phyloP scores from a whole-genome alignment of 495 filamentous ascomycete species.

The Trichocladium uniseriatum region DNA sequence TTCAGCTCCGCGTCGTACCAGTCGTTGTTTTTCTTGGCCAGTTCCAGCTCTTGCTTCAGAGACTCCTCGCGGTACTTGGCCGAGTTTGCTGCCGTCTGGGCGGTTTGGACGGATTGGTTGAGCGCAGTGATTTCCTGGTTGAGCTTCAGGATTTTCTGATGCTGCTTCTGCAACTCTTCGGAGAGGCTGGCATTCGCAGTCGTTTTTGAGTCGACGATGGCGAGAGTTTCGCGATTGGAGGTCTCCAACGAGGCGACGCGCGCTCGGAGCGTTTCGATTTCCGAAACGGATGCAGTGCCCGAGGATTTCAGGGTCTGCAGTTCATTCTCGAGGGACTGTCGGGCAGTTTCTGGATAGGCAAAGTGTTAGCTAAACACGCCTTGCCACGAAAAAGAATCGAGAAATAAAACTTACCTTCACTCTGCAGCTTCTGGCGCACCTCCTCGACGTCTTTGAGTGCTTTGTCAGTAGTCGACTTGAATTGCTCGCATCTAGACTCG shows the following conservation, averaged over 20 bases:
- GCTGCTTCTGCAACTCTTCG: constrained; percentile 75
- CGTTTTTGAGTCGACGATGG: constrained; percentile 80
- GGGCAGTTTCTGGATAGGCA: constrained; percentile 23
- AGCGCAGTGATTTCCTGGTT: constrained; percentile 68
- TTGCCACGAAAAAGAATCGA: not conserved
- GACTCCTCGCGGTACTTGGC: constrained; percentile 81
- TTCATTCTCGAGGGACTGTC: constrained; percentile 60
- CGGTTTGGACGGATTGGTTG: constrained; percentile 71
- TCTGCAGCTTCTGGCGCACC: constrained; percentile 65
- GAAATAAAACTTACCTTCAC: constrained; percentile 57
- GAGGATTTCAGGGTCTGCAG: constrained; percentile 70
- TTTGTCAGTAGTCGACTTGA: constrained; percentile 74
- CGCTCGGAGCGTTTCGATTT: constrained; percentile 62
- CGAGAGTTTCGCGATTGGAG: constrained; percentile 81
- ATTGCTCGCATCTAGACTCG: constrained; percentile 68
- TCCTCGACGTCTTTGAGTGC: constrained; percentile 69
- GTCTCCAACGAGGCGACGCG: constrained; percentile 80
- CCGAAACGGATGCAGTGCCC: constrained; percentile 63
- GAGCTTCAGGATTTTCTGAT: constrained; percentile 76
- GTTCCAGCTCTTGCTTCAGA: constrained; percentile 78
- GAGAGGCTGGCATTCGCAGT: constrained; percentile 76
- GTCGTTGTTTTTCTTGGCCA: constrained; percentile 78
- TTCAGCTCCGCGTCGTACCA: constrained; percentile 87
- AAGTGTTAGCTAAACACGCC: constrained; percentile 1
- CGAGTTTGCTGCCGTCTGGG: constrained; percentile 64